Base-by-base conservation (phyloP, 306 rosid species). In the Sesbania bispinosa region DNA sequence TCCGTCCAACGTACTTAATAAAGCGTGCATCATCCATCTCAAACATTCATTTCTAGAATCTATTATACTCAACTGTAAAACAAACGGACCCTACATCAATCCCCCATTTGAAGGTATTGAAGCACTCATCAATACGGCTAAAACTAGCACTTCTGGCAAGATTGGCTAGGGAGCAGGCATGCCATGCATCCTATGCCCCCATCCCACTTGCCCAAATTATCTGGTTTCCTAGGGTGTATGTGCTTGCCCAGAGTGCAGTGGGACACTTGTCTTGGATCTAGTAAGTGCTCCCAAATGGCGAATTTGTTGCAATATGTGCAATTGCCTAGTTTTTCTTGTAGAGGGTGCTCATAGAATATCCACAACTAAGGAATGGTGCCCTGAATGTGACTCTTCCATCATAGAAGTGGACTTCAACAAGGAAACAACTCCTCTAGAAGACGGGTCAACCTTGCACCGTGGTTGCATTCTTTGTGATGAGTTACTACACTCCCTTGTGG, bases 71-170 rank as follows among this genome's bases (percentile, higher is more conserved):
- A n/a, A n/a, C n/a, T n/a, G n/a, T n/a, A n/a, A n/a, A n/a, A n/a
- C n/a, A n/a, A n/a, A n/a, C n/a, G n/a, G n/a, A n/a, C n/a, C n/a
- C n/a, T n/a, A 93, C 86, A 90, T 84, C 73, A 90, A 86, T 80
- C 97, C 98, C 61, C 98, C 98, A 66, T 93, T 93, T 71, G 98
- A 93, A 85, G 98, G 98, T 19, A 87, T 93, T 2, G 89, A 85
- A 46, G 10, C 87, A 23, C 88, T 87, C 77, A 79, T 79, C 59
- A 86, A 87, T 51, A 72, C 85, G 2, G 80, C 76, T 24, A 88
- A 86, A 86, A 73, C 86, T 21, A 46, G 83, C 60, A 24, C 79
- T 77, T 74, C 94, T 16, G 85, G 87, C 64, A 85, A 87, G 86
- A 55, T 75, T 61, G 97, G 96, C 71, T 88, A 93, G 84, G 98